These are phyloP conservation scores for Syncephalastrum contaminatum DNA, from an alignment of 371 early-diverging fungal species.

Conservation along the genomic window DNA sequence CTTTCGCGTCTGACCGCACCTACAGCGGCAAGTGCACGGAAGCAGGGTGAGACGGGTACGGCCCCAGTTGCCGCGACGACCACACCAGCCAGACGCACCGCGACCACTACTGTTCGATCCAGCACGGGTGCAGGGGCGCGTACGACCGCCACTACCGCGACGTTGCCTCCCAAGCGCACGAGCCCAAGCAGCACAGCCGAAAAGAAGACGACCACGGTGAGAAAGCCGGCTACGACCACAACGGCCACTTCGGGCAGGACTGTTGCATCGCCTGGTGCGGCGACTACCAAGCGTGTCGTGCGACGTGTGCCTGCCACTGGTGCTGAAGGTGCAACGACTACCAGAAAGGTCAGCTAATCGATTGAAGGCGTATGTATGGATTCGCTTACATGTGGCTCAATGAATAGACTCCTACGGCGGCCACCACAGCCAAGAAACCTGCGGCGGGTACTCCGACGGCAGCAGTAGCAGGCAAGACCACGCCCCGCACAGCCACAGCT, in stretches of 20 bases:
- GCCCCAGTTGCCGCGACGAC: constrained; percentile 3
- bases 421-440: not conserved
- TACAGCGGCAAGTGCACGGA: constrained; percentile 17
- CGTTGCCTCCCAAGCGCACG: constrained; percentile 5
- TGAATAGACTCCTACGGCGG: not conserved
- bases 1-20: constrained; percentile 22
- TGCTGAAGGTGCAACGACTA: constrained; percentile 3
- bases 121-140: too few relatives aligned
- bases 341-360: constrained; percentile 2
- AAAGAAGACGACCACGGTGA: not conserved
- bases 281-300: constrained; percentile 10
- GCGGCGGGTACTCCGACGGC: not conserved
- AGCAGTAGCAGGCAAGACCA: not conserved
- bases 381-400: not conserved
- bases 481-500: not conserved
- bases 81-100: too few relatives aligned
- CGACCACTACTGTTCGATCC: too few relatives aligned
- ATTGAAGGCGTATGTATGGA: not conserved
- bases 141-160: constrained; percentile 2
- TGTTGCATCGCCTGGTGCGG: constrained; percentile 3
- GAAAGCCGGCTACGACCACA: constrained; percentile 12
- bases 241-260: constrained; percentile 2
- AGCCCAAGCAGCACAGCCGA: constrained; percentile 14
- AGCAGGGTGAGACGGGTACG: constrained; percentile 10
- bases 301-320: constrained; percentile 12